Evolutionary conservation across 495 filamentous ascomycete genomes (phyloP), one percentile per base, ranked within the genome.

Genomic region (Viridothelium virens): DNA sequence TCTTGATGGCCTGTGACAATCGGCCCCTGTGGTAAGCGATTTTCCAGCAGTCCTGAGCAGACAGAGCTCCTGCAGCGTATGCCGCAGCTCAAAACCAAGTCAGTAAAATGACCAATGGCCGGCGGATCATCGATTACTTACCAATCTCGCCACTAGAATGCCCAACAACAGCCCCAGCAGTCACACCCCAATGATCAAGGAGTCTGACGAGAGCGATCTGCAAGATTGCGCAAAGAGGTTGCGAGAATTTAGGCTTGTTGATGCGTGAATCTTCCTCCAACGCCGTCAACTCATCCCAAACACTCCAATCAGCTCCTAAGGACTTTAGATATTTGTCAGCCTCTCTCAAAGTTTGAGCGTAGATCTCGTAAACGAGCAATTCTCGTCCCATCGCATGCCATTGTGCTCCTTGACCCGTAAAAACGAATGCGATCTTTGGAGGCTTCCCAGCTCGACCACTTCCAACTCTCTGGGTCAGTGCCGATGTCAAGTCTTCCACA

Each of bases 71-170:
- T 10, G 82, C 77, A 31, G 84, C 83, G 71, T 86, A 88, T 0
- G 85, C 85, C 11, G 85, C 84, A 3, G 78, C 84, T 59, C 66
- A 67, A 16, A 78, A 77, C 0, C 78, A 84, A 72, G 76, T 81
- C 68, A 65, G 68, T 12, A 77, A 72, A 0, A 77, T 77, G 11
- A 87, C 64, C 3, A 73, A 71, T 86, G 88, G 0, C 85, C 85
- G 12, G 84, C 84, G 2, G 78, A 83, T 44, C 31, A 10, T 14
- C 31, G 18, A 59, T 59, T 31, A 59, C 53, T 59, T 59, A 59
- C 53, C 53, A 50, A 89, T 85, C 72, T 89, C 86, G 2, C 86
- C 86, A 1, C 81, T 83, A 0, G 86, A 88, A 71, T 88, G 86
- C 0, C 86, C 85, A 2, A 83, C 73, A 0, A 86, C 84, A 0